phyloP scores from a whole-genome alignment of 2,329 filamentous ascomycete species.

The Ophiostoma fasciatum region DNA sequence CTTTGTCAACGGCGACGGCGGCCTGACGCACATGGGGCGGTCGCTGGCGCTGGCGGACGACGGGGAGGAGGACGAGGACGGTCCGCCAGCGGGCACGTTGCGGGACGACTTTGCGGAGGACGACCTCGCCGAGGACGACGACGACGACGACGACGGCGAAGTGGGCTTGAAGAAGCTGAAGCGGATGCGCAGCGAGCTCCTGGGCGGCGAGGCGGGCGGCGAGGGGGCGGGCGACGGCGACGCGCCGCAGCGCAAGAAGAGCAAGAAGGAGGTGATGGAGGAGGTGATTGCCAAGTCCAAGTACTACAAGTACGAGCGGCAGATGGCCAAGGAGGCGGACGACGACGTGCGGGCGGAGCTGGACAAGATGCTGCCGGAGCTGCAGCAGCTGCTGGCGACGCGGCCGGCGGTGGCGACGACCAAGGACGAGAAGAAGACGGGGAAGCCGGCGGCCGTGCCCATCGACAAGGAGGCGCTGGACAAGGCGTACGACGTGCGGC shows the following conservation, averaged over 20 bases:
- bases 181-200: constrained; percentile 33
- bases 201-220: constrained; percentile 11
- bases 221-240: constrained; percentile 34
- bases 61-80: constrained; percentile 15
- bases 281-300: constrained; percentile 98
- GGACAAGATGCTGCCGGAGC: constrained; percentile 65
- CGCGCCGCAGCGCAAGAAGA: constrained; percentile 74
- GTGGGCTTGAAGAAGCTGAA: constrained; percentile 41
- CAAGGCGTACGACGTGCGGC: constrained; percentile 72
- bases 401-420: constrained; percentile 20
- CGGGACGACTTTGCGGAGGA: constrained; percentile 68
- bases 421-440: constrained; percentile 13
- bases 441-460: constrained; percentile 12
- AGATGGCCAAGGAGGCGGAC: constrained; percentile 84
- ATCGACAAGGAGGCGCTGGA: constrained; percentile 57
- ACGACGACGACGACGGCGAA: constrained; percentile 45
- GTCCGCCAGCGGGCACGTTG: neutral
- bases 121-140: constrained; percentile 51
- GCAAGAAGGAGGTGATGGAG: constrained; percentile 94
- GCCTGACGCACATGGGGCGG: constrained; percentile 57
- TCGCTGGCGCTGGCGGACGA: constrained; percentile 51
- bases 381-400: constrained; percentile 55
- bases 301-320: constrained; percentile 83
- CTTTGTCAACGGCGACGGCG: constrained; percentile 19
- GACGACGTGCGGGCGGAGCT: constrained; percentile 73